A percentile compares a stretch with the other conserved stretches of the same genome.
These are phyloP conservation scores for Salix dunnii DNA, from an alignment of 345 rosid genomes.

Conservation along the genomic window DNA sequence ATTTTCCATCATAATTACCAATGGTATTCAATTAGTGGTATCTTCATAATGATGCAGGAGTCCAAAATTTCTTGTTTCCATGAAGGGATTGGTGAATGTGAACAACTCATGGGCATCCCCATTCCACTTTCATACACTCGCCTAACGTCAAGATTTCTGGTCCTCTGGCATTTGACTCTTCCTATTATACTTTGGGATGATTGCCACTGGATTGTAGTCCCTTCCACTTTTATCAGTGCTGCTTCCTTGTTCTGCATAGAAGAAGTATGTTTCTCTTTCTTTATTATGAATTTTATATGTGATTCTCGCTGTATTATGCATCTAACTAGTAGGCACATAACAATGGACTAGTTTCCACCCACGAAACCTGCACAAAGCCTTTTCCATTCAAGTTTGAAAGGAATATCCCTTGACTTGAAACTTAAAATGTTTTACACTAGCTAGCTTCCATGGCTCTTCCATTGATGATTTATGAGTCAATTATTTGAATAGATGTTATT, in stretches of 20 bases:
- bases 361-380: no score
- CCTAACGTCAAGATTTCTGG: conserved; percentile 87
- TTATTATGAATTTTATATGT: neutral
- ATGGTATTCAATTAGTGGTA: neutral
- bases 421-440: no score
- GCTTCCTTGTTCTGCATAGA: conserved; percentile 97
- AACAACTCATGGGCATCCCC: conserved; percentile 76
- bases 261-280: conserved; percentile 50
- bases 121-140: conserved; percentile 95
- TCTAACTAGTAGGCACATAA: no score
- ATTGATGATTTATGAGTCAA: no score
- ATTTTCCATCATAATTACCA: neutral
- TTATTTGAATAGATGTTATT: no score
- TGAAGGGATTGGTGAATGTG: conserved; percentile 86
- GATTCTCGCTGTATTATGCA: no score
- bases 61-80: conserved; percentile 67
- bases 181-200: conserved; percentile 98
- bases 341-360: no score
- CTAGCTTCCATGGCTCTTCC: no score
- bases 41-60: conserved; percentile 46
- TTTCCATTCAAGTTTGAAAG: no score
- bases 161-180: conserved; percentile 91
- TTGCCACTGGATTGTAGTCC: conserved; percentile 95
- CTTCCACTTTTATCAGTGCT: conserved; percentile 92
- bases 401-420: no score